phyloP scores from a whole-genome alignment of 2,329 filamentous ascomycete species.

The Colletotrichum cuscutae region DNA sequence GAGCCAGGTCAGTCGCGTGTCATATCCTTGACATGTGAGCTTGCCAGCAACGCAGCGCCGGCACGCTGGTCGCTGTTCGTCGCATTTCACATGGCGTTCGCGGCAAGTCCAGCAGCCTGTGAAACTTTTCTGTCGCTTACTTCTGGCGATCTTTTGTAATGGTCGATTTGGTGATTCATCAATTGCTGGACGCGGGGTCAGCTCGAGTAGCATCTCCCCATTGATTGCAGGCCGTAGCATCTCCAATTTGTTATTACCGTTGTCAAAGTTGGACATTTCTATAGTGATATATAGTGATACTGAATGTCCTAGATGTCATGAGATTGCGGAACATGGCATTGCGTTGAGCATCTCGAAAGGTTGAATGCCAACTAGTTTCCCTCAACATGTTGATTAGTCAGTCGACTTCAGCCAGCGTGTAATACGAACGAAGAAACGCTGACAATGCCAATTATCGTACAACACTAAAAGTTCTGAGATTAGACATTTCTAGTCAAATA shows the following conservation, averaged over 20 bases:
- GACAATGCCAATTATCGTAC: too few species aligned
- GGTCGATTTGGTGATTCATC: neutral
- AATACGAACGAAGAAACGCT: too few species aligned
- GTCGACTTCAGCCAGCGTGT: neutral
- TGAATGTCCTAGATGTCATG: neutral
- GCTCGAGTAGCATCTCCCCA: neutral
- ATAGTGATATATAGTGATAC: neutral
- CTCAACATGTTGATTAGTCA: neutral
- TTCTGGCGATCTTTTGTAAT: neutral
- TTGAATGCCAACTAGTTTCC: neutral
- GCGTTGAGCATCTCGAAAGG: neutral
- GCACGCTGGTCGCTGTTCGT: conserved; percentile 45
- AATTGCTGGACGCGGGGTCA: neutral
- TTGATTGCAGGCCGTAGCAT: conserved; percentile 38
- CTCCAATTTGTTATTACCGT: neutral
- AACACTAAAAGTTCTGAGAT: too few species aligned
- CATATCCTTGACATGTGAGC: conserved; percentile 19
- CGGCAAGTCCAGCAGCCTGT: conserved; percentile 51
- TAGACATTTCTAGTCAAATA: too few species aligned
- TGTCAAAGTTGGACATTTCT: neutral
- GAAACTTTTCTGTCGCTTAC: conserved; percentile 38
- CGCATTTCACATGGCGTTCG: conserved; percentile 46
- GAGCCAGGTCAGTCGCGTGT: conserved; percentile 10
- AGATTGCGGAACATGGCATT: neutral
- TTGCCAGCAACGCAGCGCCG: conserved; percentile 1